Conservation (phyloP, 2,329 filamentous ascomycete genomes). For the Trichoderma atroviride region DNA sequence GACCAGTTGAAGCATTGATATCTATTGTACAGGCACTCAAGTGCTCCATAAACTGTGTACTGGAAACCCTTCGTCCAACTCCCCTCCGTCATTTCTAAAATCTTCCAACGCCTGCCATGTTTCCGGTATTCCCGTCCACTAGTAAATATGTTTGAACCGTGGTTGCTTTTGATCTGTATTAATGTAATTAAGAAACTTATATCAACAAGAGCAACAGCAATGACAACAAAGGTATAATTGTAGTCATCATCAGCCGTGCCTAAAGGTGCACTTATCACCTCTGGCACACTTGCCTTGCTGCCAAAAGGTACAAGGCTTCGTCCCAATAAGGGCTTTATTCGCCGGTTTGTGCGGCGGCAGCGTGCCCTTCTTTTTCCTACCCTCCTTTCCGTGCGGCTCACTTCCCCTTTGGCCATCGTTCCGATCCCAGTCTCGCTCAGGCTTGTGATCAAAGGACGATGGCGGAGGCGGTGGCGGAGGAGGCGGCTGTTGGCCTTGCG, state of each 20-base stretch:
- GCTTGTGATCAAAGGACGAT: conserved; percentile 33
- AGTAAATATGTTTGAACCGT: neutral
- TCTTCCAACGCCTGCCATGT: conserved; percentile 24
- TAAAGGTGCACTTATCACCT: conserved; percentile 73
- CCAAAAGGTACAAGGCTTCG: conserved; percentile 71
- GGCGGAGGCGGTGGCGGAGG: conserved; percentile 31
- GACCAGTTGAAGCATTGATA: conserved; percentile 13
- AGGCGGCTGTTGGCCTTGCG: conserved; percentile 39
- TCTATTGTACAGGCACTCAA: conserved; percentile 27
- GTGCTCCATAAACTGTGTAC: conserved; percentile 4
- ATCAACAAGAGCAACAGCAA: neutral
- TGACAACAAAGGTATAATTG: neutral
- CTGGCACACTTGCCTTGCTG: conserved; percentile 71
- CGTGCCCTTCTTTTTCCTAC: conserved; percentile 46
- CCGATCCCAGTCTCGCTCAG: conserved; percentile 42
- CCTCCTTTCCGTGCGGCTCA: conserved; percentile 42
- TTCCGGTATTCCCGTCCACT: conserved; percentile 7
- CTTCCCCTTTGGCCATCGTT: conserved; percentile 39
- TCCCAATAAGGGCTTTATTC: conserved; percentile 63
- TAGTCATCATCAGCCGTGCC: conserved; percentile 55
- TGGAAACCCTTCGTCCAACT: neutral
- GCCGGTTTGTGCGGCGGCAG: conserved; percentile 47
- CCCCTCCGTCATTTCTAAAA: conserved; percentile 16
- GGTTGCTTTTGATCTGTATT: neutral
- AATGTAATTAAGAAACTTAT: neutral